Conservation (phyloP, 306 rosid species). For the Gleditsia sinensis region DNA sequence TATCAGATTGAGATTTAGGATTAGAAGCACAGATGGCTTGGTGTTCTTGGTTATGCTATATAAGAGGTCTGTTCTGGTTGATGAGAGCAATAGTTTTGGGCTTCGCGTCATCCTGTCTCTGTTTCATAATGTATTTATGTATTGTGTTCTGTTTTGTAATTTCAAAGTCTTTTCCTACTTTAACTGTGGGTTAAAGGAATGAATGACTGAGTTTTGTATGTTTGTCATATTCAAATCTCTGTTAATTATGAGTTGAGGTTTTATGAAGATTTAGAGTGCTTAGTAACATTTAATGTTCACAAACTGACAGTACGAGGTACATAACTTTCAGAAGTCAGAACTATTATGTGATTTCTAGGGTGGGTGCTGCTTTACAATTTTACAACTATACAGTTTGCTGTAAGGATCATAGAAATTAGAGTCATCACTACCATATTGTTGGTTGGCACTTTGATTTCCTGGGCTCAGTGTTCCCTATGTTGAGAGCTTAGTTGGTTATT, state of each 20-base stretch:
- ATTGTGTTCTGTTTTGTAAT: neutral
- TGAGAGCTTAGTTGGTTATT: neutral
- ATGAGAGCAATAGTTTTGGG: neutral
- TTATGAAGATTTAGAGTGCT: neutral
- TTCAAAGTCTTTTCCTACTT: neutral
- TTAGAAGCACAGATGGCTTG: neutral
- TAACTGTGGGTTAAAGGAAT: neutral
- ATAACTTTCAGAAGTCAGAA: neutral
- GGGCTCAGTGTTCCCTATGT: neutral
- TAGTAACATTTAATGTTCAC: neutral
- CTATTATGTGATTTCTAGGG: neutral
- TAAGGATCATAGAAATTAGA: neutral
- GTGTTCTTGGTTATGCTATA: neutral
- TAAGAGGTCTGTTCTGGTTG: neutral
- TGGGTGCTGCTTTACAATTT: neutral
- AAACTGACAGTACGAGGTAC: neutral
- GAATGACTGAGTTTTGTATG: neutral
- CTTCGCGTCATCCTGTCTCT: neutral
- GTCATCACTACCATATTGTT: neutral
- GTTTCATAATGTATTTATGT: neutral
- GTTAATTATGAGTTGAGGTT: neutral
- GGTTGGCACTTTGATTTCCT: neutral
- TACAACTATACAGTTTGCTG: neutral
- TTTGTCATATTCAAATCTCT: neutral
- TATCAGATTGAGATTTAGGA: neutral